Base-by-base conservation (phyloP, 2,329 filamentous ascomycete species). In the Xylaria sp. region DNA sequence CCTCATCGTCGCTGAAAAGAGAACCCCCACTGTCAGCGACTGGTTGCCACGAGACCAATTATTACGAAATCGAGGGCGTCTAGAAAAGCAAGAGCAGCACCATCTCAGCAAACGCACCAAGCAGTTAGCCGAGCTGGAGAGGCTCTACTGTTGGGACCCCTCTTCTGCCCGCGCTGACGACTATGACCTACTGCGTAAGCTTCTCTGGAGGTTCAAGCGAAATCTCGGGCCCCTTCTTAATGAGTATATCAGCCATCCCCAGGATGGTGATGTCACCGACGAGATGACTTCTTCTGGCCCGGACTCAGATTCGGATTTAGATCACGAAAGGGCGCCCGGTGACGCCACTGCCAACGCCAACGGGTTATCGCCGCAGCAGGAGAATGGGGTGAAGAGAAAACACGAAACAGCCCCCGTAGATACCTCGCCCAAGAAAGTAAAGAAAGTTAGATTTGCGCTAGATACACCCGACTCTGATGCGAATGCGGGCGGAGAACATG, bases 141-240 rank as follows among this genome's bases (percentile, higher is more conserved):
- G 19, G 9, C 42, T 68, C 7, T 68, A 67, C 37, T 51, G 31
- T 11, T 38, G 21, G 46, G 56, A 69, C 19, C 60, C 64, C 6
- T 67, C 65, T 11, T 15, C 57, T 21, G 49, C 67, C 25, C 61
- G 67, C 2, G 66, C 66, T 14, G 4, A 31, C 11, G 68, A 69
- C 55, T 50, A 61, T 37, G 59, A 69, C 33, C 38, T 71, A 11
- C 31, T 66, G 12, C 61, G 56, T n/a, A 52, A 57, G 14, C 62
- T 67, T 12, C 63, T 69, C 8, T 55, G 50, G 57, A 63, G 51
- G 25, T 70, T 71, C 57, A 67, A 67, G 54, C 61, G 64, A 49
- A 64, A 68, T 33, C 67, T 70, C 15, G 68, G 62, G 1, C 64
- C 70, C 12, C 57, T 62, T 25, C 42, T 70, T 35, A 25, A 64